Evolutionary conservation across 2,329 filamentous ascomycete species (phyloP), one percentile per base, ranked within the genome.

Genomic region (Aspergillus eucalypticola): DNA sequence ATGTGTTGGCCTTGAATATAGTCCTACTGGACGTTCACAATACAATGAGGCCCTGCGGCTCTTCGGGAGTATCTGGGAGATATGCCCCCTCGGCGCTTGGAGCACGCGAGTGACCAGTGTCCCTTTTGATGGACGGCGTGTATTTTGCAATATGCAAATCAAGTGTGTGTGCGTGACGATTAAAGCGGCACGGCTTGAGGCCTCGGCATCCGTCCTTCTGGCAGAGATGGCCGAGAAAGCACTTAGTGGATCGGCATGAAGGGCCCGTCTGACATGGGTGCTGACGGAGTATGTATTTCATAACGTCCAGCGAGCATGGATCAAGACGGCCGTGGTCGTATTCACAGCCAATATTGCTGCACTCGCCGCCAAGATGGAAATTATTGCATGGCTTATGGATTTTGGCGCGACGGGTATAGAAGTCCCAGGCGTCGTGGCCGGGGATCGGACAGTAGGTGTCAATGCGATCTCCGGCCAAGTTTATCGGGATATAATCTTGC

Each of bases 371-470:
- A 0, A 85, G 72, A 58, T 83, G 79, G 60, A 77, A 77, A 27
- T 75, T 76, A 65, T 84, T 84, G 69, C 83, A 85, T 0, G 81
- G 75, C 64, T 83, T 83, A 17, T 73, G 69, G 2, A 70, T 65
- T 13, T 70, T 71, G 27, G 73, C 71, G 11, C 76, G 75, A 10
- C 70, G 67, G 19, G 75, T 73, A 66, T 81, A 84, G 8, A 64
- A 63, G 2, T 73, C 67, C 66, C 76, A 75, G 27, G 78, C 77
- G 15, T 77, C 72, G 13, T 63, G 35, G 0, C 75, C 66, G 0
- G 80, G 78, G 0, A 69, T 64, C 8, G 74, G 70, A 32, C 77
- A 70, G 64, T 77, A 77, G 0, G 71, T 63, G 64, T 85, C 83
- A 13, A 85, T 68, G 5, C 83, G 81, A 13, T 83, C 74, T 2